phyloP scores from a whole-genome alignment of 176 grass and related monocot species.

The Eleusine coracana region DNA sequence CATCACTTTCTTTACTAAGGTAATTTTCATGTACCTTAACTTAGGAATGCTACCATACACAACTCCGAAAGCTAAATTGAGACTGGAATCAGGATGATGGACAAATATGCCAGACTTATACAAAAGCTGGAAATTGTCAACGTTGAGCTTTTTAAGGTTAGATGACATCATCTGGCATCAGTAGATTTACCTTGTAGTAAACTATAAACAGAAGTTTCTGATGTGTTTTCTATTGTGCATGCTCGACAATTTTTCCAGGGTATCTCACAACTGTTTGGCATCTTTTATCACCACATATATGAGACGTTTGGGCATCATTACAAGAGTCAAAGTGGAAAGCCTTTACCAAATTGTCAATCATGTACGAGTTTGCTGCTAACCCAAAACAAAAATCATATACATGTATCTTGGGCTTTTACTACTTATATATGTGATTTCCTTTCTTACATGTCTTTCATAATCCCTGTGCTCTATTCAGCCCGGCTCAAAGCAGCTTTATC shows the following conservation, averaged over 20 bases:
- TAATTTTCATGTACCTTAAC: slow-evolving; percentile 49
- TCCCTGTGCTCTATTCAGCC: slow-evolving; percentile 58
- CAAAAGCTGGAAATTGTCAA: slow-evolving; percentile 96
- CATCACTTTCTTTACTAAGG: slow-evolving; percentile 94
- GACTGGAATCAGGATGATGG: slow-evolving; percentile 87
- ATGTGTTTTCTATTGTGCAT: slow-evolving; percentile 37
- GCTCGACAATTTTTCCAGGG: slow-evolving; percentile 62
- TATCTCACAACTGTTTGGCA: slow-evolving; percentile 91
- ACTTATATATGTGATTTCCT: slow-evolving; percentile 19
- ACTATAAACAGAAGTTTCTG: not conserved
- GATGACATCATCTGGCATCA: slow-evolving; percentile 20
- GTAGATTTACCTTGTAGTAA: slow-evolving; percentile 31
- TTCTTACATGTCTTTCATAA: slow-evolving; percentile 33
- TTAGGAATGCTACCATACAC: slow-evolving; percentile 30
- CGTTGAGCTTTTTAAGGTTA: slow-evolving; percentile 96
- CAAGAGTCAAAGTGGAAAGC: slow-evolving; percentile 66
- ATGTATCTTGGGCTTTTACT: slow-evolving; percentile 35
- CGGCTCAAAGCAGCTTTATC: slow-evolving; percentile 80
- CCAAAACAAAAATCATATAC: not conserved
- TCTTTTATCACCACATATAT: slow-evolving; percentile 91
- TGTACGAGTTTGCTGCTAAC: slow-evolving; percentile 56
- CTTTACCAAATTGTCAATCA: slow-evolving; percentile 59
- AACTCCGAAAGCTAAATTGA: slow-evolving; percentile 31
- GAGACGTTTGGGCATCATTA: slow-evolving; percentile 84
- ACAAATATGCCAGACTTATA: slow-evolving; percentile 99